A percentile compares a stretch with the other conserved stretches of the same genome.
phyloP scores from a whole-genome alignment of 345 rosid genomes.

The Murraya paniculata region DNA sequence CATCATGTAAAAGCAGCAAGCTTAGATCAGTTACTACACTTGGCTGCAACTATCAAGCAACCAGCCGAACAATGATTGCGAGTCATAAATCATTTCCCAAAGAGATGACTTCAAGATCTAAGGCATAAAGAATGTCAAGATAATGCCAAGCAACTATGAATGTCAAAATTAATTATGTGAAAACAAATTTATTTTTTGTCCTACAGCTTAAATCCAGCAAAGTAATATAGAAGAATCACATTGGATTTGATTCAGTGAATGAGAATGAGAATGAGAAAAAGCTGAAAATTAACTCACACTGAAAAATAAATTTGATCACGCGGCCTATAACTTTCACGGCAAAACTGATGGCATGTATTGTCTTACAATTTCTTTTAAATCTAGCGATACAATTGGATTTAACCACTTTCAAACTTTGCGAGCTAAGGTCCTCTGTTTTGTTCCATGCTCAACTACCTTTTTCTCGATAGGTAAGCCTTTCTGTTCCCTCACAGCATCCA shows the following conservation, averaged over 20 bases:
- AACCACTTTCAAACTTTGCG: conserved; percentile 52
- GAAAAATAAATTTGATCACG: not conserved
- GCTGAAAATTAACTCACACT: not conserved
- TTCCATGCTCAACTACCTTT: conserved; percentile 81
- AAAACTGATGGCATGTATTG: not conserved
- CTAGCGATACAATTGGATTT: not conserved
- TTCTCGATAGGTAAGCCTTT: conserved; percentile 88
- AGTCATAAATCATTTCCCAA: not conserved
- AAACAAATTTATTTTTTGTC: not conserved
- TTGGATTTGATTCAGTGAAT: too few species aligned
- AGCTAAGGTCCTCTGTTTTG: conserved; percentile 82
- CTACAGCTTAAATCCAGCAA: not conserved
- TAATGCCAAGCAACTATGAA: not conserved
- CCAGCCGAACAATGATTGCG: not conserved
- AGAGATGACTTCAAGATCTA: not conserved
- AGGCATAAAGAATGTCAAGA: not conserved
- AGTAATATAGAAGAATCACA: not conserved
- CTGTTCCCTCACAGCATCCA: conserved; percentile 65
- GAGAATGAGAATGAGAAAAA: not conserved
- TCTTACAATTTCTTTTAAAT: conserved; percentile 2
- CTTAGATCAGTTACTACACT: not conserved
- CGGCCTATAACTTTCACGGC: not conserved
- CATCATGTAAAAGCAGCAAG: too few species aligned
- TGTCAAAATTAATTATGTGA: not conserved
- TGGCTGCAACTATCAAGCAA: not conserved